Percentiles rank a stretch among this genome's conserved stretches.
These are phyloP conservation scores for Eucalyptus erythrocorys DNA, from an alignment of 345 rosid species.

Conservation along the genomic window DNA sequence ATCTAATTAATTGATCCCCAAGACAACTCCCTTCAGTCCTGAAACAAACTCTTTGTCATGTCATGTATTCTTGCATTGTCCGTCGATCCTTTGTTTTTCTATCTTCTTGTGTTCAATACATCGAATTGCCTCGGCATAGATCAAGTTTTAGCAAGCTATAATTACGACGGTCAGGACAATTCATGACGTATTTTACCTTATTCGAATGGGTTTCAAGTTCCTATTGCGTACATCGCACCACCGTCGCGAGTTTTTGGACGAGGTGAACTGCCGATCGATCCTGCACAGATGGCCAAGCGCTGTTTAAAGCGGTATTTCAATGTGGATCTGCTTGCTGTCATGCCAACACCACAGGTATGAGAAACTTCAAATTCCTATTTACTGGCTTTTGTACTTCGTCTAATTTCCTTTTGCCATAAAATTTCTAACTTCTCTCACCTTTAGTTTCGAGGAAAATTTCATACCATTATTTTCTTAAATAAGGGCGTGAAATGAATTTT, in stretches of 20 bases:
- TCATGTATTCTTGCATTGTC: slow-evolving; percentile 70
- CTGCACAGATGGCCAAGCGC: slow-evolving; percentile 56
- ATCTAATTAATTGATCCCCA: slow-evolving; percentile 42
- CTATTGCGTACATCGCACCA: slow-evolving; percentile 73
- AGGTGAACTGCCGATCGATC: slow-evolving; percentile 81
- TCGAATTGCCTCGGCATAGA: slow-evolving; percentile 51
- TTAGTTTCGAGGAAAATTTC: too few species aligned
- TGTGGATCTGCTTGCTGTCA: slow-evolving; percentile 65
- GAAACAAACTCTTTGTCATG: slow-evolving; percentile 67
- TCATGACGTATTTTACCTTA: slow-evolving; percentile 49
- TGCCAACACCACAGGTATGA: slow-evolving; percentile 77
- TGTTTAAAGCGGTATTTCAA: slow-evolving; percentile 53
- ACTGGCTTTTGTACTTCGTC: not conserved
- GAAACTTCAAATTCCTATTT: not conserved
- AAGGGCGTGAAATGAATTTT: too few species aligned
- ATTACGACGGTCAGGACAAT: slow-evolving; percentile 43
- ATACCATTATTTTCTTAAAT: too few species aligned
- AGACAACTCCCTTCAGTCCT: slow-evolving; percentile 55
- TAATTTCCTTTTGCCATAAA: not conserved
- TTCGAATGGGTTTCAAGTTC: slow-evolving; percentile 67
- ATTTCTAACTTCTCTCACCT: not conserved
- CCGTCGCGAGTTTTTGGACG: slow-evolving; percentile 87
- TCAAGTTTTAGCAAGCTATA: slow-evolving; percentile 35
- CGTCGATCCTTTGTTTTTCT: slow-evolving; percentile 69
- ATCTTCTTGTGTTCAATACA: slow-evolving; percentile 55